phyloP scores from a whole-genome alignment of 305 asterid genomes.

The Fraxinus latifolia region DNA sequence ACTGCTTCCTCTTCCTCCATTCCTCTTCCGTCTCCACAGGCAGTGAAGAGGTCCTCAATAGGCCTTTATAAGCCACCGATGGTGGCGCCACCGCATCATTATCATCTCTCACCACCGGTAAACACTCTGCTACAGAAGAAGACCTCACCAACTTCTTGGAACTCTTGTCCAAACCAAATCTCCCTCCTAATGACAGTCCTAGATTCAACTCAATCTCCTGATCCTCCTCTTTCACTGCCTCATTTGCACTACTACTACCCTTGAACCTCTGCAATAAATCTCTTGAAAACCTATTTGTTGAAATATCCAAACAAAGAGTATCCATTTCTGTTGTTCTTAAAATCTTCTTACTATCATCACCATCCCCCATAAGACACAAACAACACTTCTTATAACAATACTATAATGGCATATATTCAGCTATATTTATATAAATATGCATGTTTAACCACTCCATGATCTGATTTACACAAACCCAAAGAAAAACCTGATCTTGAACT shows the following conservation, averaged over 20 bases:
- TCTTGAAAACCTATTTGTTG: constrained; percentile 50
- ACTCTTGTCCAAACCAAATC: constrained; percentile 82
- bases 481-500: constrained; percentile 35
- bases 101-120: constrained; percentile 64
- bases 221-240: constrained; percentile 22
- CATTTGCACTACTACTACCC: constrained; percentile 37
- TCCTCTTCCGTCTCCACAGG: constrained; percentile 89
- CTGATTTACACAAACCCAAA: constrained; percentile 40
- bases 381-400: constrained; percentile 2
- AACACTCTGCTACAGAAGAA: constrained; percentile 68
- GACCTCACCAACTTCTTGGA: constrained; percentile 54
- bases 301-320: constrained; percentile 48
- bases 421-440: neutral
- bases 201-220: constrained; percentile 76
- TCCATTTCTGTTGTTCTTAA: constrained; percentile 53
- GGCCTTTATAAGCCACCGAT: constrained; percentile 32
- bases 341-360: constrained; percentile 37
- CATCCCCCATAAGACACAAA: constrained; percentile 46
- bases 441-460: constrained; percentile 31
- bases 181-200: constrained; percentile 91
- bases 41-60: constrained; percentile 73
- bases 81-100: constrained; percentile 32
- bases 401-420: neutral
- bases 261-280: constrained; percentile 68
- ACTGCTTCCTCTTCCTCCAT: constrained; percentile 89